phyloP scores from a whole-genome alignment of 306 rosid genomes.

The Psophocarpus tetragonolobus region DNA sequence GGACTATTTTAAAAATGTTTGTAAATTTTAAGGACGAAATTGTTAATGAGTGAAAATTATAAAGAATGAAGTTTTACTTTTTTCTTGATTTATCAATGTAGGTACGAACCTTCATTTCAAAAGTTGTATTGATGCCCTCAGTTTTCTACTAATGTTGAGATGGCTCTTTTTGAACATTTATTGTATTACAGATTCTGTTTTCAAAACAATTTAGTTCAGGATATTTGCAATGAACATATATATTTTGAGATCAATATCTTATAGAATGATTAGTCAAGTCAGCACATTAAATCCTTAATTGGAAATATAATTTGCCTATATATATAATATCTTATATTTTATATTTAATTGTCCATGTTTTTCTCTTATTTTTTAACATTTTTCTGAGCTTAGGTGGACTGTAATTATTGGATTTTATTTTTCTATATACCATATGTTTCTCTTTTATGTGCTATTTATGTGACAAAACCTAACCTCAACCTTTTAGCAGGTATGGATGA shows the following conservation, averaged over 20 bases:
- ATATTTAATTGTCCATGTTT: neutral
- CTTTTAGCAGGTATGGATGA: conserved; percentile 74
- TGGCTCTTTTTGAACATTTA: neutral
- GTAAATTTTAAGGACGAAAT: neutral
- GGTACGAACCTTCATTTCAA: neutral
- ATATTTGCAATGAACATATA: neutral
- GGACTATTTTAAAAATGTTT: neutral
- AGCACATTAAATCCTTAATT: neutral
- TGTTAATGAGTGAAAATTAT: neutral
- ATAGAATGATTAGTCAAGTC: neutral
- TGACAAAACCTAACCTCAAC: conserved; percentile 24
- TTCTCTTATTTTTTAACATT: neutral
- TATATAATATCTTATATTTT: neutral
- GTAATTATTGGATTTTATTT: neutral
- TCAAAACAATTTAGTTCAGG: neutral
- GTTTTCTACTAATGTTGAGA: neutral
- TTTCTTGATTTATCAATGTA: conserved; percentile 9
- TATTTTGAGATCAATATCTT: neutral
- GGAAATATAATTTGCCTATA: neutral
- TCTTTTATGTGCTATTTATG: neutral
- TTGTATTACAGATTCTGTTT: neutral
- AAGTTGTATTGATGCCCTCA: conserved; percentile 1
- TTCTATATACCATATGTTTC: neutral
- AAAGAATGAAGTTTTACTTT: neutral
- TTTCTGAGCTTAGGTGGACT: neutral